Conservation (phyloP, 2,329 filamentous ascomycete genomes). For the Exophiala sideris region DNA sequence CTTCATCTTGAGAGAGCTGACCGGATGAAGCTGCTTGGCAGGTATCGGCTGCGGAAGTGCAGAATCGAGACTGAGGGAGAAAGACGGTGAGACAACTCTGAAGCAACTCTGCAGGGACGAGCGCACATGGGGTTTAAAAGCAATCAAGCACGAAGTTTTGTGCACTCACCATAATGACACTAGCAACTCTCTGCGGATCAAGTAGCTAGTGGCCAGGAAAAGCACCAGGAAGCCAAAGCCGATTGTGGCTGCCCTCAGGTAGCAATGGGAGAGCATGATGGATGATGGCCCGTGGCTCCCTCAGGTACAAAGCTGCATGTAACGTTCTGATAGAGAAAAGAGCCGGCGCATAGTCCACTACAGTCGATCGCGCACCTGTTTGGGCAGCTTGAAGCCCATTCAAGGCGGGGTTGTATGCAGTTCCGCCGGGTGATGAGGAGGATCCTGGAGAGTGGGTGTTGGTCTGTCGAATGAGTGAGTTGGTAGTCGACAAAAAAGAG, state of each 20-base stretch:
- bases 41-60: background rate
- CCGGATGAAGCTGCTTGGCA: background rate
- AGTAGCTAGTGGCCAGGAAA: background rate
- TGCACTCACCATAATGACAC: background rate
- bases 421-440: background rate
- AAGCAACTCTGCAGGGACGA: background rate
- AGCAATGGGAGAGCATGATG: background rate
- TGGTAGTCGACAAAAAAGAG: no score
- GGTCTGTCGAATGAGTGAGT: background rate
- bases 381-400: background rate
- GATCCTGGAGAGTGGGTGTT: background rate
- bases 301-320: background rate
- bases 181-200: background rate
- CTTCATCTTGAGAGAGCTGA: constrained; percentile 9
- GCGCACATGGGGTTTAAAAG: background rate
- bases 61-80: constrained; percentile 2
- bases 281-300: background rate
- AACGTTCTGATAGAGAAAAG: background rate
- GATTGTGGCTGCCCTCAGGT: background rate
- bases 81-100: background rate
- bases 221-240: background rate
- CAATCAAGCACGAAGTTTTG: background rate
- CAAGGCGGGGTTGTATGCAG: background rate
- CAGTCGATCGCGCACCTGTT: background rate
- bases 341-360: background rate